Conservation (phyloP, 768 basidiomycete species). For the Imleria badia region DNA sequence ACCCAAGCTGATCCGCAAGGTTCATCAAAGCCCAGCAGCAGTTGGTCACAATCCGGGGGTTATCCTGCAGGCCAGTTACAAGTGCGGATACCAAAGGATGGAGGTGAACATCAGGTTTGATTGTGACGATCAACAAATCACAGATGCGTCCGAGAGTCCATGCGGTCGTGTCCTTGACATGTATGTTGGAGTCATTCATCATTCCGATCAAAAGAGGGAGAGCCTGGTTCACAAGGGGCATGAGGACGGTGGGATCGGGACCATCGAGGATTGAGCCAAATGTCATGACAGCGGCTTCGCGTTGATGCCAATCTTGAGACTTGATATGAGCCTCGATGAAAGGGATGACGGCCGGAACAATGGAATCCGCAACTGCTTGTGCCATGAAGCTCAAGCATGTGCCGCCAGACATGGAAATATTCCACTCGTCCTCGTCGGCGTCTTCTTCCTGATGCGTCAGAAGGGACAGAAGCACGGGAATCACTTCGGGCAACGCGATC, state of each 20-base stretch:
- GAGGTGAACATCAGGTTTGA: constrained; percentile 88
- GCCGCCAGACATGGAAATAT: constrained; percentile 94
- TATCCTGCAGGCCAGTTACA: constrained; percentile 76
- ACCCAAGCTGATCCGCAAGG: constrained; percentile 85
- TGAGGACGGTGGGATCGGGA: constrained; percentile 84
- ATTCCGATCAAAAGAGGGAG: constrained; percentile 91
- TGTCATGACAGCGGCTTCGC: constrained; percentile 97
- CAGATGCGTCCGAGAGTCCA: constrained; percentile 98
- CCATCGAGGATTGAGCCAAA: constrained; percentile 98
- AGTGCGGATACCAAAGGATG: constrained; percentile 81
- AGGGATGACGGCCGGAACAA: constrained; percentile 92
- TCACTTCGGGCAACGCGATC: constrained; percentile 90
- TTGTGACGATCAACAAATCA: constrained; percentile 79
- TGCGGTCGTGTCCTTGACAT: constrained; percentile 95
- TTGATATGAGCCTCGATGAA: constrained; percentile 98
- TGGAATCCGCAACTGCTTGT: constrained; percentile 83
- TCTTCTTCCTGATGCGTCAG: constrained; percentile 95
- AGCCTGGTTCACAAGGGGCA: constrained; percentile 91
- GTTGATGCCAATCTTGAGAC: constrained; percentile 86
- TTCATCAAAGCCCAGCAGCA: constrained; percentile 98
- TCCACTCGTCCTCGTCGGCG: constrained; percentile 98
- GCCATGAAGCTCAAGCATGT: constrained; percentile 89
- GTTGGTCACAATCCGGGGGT: constrained; percentile 84
- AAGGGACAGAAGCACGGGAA: constrained; percentile 86
- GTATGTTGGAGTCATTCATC: constrained; percentile 83